A percentile compares a stretch with the other conserved stretches of the same genome.
Evolutionary conservation across 129 eudicot species (phyloP).

Genomic region (Tanacetum coccineum): DNA sequence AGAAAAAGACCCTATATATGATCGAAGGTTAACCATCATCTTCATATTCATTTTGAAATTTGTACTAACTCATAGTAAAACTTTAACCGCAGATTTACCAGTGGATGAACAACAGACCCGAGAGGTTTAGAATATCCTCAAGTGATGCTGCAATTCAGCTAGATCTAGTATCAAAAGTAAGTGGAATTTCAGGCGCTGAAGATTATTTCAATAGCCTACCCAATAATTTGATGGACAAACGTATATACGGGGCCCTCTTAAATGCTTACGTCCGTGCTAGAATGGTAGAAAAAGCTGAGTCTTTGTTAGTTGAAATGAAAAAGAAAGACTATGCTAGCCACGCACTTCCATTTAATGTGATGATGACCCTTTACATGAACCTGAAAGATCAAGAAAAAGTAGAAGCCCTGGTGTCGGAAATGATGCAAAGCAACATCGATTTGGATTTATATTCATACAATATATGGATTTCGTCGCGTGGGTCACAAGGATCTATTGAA

Average conservation of each 20-base stretch:
- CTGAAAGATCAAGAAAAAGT: conserved; percentile 59
- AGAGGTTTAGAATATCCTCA: conserved; percentile 60
- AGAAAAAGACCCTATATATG: neutral
- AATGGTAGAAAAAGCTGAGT: conserved; percentile 66
- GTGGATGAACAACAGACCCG: conserved; percentile 72
- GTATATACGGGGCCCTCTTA: conserved; percentile 74
- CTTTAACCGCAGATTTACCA: conserved; percentile 41
- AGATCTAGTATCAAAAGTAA: conserved; percentile 79
- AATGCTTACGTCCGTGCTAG: conserved; percentile 72
- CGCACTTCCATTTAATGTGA: conserved; percentile 79
- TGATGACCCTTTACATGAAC: conserved; percentile 91
- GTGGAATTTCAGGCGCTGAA: conserved; percentile 73
- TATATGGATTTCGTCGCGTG: conserved; percentile 76
- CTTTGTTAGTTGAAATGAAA: conserved; percentile 57
- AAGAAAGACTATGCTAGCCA: conserved; percentile 48
- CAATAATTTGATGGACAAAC: conserved; percentile 52
- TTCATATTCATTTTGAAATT: neutral
- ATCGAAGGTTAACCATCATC: neutral
- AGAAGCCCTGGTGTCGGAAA: conserved; percentile 48
- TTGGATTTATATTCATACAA: conserved; percentile 74
- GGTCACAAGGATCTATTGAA: conserved; percentile 56
- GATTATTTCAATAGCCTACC: conserved; percentile 65
- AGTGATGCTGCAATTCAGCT: conserved; percentile 92
- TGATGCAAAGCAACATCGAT: conserved; percentile 53
- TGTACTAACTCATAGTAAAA: neutral